These are phyloP conservation scores for Salix dunnii DNA, from an alignment of 345 rosid genomes.

Conservation along the genomic window DNA sequence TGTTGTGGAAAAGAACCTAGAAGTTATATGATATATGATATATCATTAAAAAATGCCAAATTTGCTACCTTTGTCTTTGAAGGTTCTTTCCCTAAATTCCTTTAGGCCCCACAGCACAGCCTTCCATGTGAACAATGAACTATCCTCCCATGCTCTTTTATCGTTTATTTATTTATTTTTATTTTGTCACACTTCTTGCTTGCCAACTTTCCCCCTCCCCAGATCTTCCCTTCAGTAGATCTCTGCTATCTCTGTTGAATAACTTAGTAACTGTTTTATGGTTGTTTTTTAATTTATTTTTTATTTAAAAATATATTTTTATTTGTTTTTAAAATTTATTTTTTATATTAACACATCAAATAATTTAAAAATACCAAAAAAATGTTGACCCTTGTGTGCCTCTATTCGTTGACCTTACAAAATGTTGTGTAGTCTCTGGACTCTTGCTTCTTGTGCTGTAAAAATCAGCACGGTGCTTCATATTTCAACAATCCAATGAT, in stretches of 20 bases:
- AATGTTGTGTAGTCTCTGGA: too few relatives aligned
- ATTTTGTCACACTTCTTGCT: not conserved
- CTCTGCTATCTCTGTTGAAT: not conserved
- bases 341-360: too few relatives aligned
- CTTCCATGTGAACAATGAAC: slow-evolving; percentile 11
- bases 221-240: not conserved
- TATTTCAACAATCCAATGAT: not conserved
- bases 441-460: too few relatives aligned
- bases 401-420: too few relatives aligned
- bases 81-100: not conserved
- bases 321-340: too few relatives aligned
- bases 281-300: too few relatives aligned
- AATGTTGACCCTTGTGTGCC: not conserved
- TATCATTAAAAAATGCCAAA: not conserved
- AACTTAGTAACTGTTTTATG: not conserved
- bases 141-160: not conserved
- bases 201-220: not conserved
- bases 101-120: not conserved
- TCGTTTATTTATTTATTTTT: not conserved
- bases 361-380: too few relatives aligned
- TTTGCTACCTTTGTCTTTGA: not conserved
- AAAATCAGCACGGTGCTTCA: too few relatives aligned
- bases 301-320: fast-evolving
- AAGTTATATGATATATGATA: not conserved
- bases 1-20: not conserved